These are phyloP conservation scores for Aspergillus novofumigatus DNA, from an alignment of 2,329 filamentous ascomycete species.

Conservation along the genomic window DNA sequence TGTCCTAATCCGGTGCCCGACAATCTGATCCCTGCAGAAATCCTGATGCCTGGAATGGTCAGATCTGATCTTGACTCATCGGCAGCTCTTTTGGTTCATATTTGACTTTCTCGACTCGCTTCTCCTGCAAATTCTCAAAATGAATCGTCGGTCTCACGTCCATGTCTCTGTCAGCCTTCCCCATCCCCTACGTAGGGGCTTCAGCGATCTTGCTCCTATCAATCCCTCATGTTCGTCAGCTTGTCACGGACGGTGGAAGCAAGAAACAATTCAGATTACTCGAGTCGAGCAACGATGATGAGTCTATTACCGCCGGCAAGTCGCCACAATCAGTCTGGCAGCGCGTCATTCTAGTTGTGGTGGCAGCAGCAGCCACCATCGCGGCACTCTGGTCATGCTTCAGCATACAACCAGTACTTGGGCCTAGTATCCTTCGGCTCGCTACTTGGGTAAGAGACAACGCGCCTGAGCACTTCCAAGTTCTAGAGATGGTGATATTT, in stretches of 20 bases:
- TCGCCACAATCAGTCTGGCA: conserved; percentile 2
- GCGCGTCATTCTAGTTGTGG: neutral
- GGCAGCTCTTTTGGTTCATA: too few relatives aligned
- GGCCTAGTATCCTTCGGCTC: neutral
- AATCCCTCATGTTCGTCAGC: conserved; percentile 1
- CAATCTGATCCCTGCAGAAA: too few relatives aligned
- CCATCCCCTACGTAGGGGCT: neutral
- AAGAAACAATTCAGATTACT: neutral
- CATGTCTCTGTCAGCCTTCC: neutral
- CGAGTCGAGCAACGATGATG: neutral
- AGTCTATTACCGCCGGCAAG: neutral
- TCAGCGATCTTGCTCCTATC: neutral
- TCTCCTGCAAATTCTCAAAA: too few relatives aligned
- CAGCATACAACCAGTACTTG: neutral
- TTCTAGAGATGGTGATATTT: too few relatives aligned
- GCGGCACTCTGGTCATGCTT: neutral
- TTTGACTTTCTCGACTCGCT: too few relatives aligned
- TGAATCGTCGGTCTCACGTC: too few relatives aligned
- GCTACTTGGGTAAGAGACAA: conserved; percentile 3
- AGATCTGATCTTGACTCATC: too few relatives aligned
- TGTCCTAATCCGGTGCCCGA: too few relatives aligned
- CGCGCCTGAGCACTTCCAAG: neutral
- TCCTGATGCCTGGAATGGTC: too few relatives aligned
- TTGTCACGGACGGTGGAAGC: neutral
- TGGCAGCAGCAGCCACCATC: neutral